Evolutionary conservation across 2,329 filamentous ascomycete genomes (phyloP).

Genomic region (Fusarium neocosmosporiellum): DNA sequence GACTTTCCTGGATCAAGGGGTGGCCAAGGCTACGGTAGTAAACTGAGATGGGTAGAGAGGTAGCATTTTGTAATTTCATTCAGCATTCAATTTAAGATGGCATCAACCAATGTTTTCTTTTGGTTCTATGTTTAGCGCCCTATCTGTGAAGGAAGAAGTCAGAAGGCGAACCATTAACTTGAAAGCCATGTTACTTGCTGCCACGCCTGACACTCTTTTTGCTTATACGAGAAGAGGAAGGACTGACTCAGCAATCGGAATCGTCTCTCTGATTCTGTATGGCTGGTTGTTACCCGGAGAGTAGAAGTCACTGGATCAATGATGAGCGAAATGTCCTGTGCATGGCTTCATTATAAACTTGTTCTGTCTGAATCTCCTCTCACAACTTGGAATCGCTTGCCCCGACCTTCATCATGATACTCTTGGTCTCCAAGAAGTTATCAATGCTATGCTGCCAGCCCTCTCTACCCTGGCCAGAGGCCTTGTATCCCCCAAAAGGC

Average conservation of each 20-base stretch:
- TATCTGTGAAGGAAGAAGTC: not conserved
- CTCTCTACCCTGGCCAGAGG: constrained; percentile 24
- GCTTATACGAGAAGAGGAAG: not conserved
- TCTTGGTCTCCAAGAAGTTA: constrained; percentile 36
- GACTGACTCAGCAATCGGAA: rapidly evolving
- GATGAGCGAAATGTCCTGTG: not conserved
- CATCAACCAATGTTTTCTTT: not conserved
- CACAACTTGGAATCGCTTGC: constrained; percentile 6
- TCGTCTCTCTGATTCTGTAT: too few species aligned
- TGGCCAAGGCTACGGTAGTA: not conserved
- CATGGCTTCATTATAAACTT: not conserved
- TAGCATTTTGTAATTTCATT: not conserved
- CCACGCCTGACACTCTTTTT: not conserved
- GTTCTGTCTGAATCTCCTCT: not conserved
- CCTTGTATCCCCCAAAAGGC: constrained; percentile 34
- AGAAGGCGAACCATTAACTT: rapidly evolving
- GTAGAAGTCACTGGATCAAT: not conserved
- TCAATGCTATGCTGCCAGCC: constrained; percentile 30
- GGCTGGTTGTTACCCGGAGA: not conserved
- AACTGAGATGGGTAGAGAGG: not conserved
- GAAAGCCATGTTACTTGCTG: not conserved
- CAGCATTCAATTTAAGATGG: not conserved
- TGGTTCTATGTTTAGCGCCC: not conserved
- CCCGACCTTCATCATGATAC: constrained; percentile 36
- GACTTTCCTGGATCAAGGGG: not conserved